phyloP scores from a whole-genome alignment of 1,284 basidiomycete genomes.

The Sphaerobolus stellatus region DNA sequence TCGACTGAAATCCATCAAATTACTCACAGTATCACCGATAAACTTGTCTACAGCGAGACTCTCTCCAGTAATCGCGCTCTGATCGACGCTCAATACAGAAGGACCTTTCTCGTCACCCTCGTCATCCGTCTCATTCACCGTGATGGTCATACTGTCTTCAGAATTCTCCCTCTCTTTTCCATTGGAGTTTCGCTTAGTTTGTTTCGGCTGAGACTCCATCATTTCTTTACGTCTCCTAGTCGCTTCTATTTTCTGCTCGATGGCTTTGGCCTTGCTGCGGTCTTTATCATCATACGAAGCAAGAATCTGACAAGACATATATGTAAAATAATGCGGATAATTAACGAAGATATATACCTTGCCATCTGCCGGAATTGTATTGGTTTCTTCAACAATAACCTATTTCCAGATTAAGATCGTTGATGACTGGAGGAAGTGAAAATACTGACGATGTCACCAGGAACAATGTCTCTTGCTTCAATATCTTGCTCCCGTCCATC shows the following conservation, averaged over 20 bases:
- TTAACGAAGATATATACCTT: constrained; percentile 33
- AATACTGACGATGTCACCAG: constrained; percentile 45
- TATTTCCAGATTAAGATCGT: neutral
- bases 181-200: constrained; percentile 14
- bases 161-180: constrained; percentile 10
- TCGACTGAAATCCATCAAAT: constrained; percentile 30
- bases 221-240: neutral
- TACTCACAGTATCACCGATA: constrained; percentile 45
- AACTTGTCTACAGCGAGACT: constrained; percentile 55
- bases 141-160: constrained; percentile 15
- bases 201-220: constrained; percentile 12
- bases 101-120: constrained; percentile 46
- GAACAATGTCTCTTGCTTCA: constrained; percentile 53
- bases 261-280: constrained; percentile 31
- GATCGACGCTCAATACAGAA: constrained; percentile 47
- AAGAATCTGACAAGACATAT: constrained; percentile 32
- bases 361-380: constrained; percentile 52
- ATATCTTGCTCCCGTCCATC: constrained; percentile 48
- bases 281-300: constrained; percentile 45
- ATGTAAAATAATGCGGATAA: constrained; percentile 30
- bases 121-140: constrained; percentile 32
- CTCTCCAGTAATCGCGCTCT: constrained; percentile 53
- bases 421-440: neutral
- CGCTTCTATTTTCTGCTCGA: constrained; percentile 15
- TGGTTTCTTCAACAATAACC: constrained; percentile 44